Evolutionary conservation across 495 filamentous ascomycete genomes (phyloP).

Genomic region (Trypethelium eluteriae): DNA sequence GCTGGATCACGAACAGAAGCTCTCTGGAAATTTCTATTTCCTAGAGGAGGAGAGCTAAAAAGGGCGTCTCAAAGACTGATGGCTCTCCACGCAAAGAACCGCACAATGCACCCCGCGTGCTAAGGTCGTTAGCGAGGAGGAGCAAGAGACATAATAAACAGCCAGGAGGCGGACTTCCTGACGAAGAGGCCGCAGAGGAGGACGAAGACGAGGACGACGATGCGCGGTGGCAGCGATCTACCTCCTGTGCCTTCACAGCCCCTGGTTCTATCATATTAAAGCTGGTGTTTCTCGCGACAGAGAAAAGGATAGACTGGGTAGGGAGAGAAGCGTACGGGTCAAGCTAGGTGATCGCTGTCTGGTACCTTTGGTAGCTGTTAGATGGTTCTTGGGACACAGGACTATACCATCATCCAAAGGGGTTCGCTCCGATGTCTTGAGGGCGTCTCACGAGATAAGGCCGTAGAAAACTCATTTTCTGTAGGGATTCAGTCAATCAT

Average conservation of each 20-base stretch:
- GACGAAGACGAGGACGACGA: slow-evolving; percentile 49
- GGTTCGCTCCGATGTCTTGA: no score
- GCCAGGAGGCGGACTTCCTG: slow-evolving; percentile 32
- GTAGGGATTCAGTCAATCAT: no score
- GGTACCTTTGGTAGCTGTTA: background rate
- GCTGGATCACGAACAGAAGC: slow-evolving; percentile 94
- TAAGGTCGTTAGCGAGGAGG: slow-evolving; percentile 39
- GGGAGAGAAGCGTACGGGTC: slow-evolving; percentile 32
- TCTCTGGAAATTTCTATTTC: slow-evolving; percentile 93
- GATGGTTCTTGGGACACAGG: no score
- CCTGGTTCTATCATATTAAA: background rate
- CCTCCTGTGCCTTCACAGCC: slow-evolving; percentile 34
- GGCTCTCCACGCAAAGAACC: slow-evolving; percentile 29
- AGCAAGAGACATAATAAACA: slow-evolving; percentile 40
- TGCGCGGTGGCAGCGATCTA: slow-evolving; percentile 35
- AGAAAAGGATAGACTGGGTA: background rate
- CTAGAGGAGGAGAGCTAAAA: slow-evolving; percentile 81
- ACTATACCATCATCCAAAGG: no score
- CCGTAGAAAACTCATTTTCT: no score
- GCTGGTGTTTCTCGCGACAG: background rate
- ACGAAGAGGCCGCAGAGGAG: slow-evolving; percentile 43
- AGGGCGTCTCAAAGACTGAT: slow-evolving; percentile 43
- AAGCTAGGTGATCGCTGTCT: slow-evolving; percentile 40
- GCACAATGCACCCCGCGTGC: slow-evolving; percentile 24
- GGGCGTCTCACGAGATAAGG: no score